Conservation (phyloP, 495 filamentous ascomycete genomes). For the Cudoniella acicularis region DNA sequence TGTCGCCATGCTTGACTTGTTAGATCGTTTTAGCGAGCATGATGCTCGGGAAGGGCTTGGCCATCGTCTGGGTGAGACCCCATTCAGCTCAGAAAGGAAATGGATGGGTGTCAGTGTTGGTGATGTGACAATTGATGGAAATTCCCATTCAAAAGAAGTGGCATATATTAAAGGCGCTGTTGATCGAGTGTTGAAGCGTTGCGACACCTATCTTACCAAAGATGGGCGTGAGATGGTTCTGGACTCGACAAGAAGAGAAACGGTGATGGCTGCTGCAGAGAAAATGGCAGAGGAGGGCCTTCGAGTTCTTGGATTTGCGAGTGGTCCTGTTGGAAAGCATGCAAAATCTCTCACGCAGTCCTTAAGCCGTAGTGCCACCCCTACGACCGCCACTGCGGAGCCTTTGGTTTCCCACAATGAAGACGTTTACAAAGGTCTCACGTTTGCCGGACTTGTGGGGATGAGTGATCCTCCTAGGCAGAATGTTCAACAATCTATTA, state of each 20-base stretch:
- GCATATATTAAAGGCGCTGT: constrained; percentile 95
- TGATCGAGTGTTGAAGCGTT: constrained; percentile 79
- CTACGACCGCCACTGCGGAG: constrained; percentile 35
- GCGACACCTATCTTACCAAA: constrained; percentile 84
- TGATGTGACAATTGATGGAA: constrained; percentile 32
- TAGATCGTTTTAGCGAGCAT: constrained; percentile 85
- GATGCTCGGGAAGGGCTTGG: constrained; percentile 85
- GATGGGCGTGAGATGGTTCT: constrained; percentile 85
- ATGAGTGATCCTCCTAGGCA: constrained; percentile 95
- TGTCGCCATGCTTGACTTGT: constrained; percentile 87
- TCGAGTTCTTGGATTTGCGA: constrained; percentile 87
- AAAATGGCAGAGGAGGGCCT: constrained; percentile 91
- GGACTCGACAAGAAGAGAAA: constrained; percentile 69
- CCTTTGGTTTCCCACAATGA: constrained; percentile 51
- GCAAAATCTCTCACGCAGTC: constrained; percentile 35
- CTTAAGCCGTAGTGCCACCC: constrained; percentile 31
- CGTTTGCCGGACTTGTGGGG: constrained; percentile 87
- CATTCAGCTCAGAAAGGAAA: constrained; percentile 95
- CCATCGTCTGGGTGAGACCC: constrained; percentile 73
- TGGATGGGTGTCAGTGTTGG: constrained; percentile 97
- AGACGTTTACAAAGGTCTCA: constrained; percentile 73
- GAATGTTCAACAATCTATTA: constrained; percentile 84
- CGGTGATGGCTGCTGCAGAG: constrained; percentile 78
- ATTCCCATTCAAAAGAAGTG: constrained; percentile 57
- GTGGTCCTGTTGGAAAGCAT: constrained; percentile 48